Base-by-base conservation (phyloP, 2,329 filamentous ascomycete genomes). In the Diplocarpon mali region DNA sequence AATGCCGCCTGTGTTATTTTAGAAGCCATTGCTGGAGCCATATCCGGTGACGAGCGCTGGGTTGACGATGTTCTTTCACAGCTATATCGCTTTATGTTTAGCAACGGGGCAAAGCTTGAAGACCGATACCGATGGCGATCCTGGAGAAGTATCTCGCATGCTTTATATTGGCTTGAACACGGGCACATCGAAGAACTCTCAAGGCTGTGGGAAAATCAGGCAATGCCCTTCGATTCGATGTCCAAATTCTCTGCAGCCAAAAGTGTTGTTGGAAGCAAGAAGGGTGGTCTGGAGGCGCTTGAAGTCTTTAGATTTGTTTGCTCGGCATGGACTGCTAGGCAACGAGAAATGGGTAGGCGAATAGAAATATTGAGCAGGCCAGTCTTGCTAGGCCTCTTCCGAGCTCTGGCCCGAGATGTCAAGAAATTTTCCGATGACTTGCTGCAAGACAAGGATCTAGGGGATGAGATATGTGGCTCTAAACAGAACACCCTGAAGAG, bases 21-120 rank as follows among this genome's bases (percentile, higher is more conserved):
- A 13, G 64, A 66, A 40, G 64, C 63, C 14, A 59, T 68, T 38
- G 59, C 62, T 35, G 55, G 57, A 5, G 62, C 65, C n/a, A 53
- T 67, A 10, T 56, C 48, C 8, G 53, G 60, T 35, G 62, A 65
- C 35, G 61, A 66, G 38, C 59, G 60, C 5, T 57, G 58, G 32
- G 60, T 63, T 11, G 54, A 60, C 40, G 49, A 45, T 8, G 49
- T 63, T 34, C 57, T 60, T 9, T 50, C 60, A n/a, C 59, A 57
- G 29, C 54, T 64, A n/a, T 61, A 61, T 32, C 53, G 60, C 17
- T 53, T 62, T n/a, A 54, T 62, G 17, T 60, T 60, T 31, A 44
- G 59, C 11, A 42, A 46, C 37, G 17, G 54, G 47, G 42, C 53
- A 2, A 49, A 57, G 5, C 37, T 62, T 13, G 45, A 56, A 15